Evolutionary conservation across 306 rosid genomes (phyloP), one percentile per base, ranked within the genome.

Genomic region (Sechiopsis laciniata): DNA sequence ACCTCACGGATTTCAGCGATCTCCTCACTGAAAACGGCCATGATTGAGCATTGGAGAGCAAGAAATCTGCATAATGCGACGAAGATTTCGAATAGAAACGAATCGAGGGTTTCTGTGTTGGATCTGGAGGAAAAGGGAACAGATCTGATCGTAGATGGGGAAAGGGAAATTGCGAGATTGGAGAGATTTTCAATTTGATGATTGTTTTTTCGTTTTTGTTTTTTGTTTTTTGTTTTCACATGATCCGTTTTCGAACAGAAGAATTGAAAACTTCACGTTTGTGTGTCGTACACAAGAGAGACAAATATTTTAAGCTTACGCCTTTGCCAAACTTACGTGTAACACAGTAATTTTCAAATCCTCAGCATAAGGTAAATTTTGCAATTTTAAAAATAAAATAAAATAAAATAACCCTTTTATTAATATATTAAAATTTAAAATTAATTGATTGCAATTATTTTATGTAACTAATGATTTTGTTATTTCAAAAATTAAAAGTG

Each of bases 1-100:
- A 60, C 55, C 7, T 21, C 6, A 37, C 4, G 37, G 71, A 79
- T 77, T 29, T 45, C 83, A 64, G 63, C 55, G 72, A 79, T 73
- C 76, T 14, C 26, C 8, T 14, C 42, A 75, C 65, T 9, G 51
- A 8, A 20, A 65, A 75, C 22, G 52, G 71, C 64, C 69, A 63
- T 7, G 14, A 69, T 26, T 40, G 64, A 71, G 73, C 75, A 66
- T 82, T 1, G 71, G 54, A 52, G 46, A 72, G 71, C 45, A 68
- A 74, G 55, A 74, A 74, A 21, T 69, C 74, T 24, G 74, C 74
- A 69, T 69, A 69, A 69, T 69, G 58, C 58, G 11, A 46, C 2
- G 37, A 1, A 20, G 35, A 45, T 42, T 22, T 22, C 0, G 16
- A 13, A 67, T 50, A 11, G 42, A 21, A 48, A 48, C 0, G 16